Percentiles rank a stretch among this genome's conserved stretches.
Evolutionary conservation across 495 filamentous ascomycete species (phyloP).

Genomic region (Aspergillus olivimuriae): DNA sequence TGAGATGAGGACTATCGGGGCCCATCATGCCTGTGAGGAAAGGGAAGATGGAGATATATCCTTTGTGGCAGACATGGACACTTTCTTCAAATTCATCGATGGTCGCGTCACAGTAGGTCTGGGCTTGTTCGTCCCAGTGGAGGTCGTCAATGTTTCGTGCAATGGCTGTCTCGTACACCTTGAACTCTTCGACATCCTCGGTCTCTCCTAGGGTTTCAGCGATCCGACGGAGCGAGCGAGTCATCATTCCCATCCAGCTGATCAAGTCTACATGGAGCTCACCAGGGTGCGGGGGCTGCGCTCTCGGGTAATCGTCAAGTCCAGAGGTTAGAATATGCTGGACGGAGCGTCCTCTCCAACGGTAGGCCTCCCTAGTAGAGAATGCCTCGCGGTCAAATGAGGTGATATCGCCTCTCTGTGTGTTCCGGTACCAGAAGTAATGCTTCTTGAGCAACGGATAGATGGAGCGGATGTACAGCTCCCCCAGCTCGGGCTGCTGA

Average conservation of each 20-base stretch:
- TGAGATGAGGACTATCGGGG: slow-evolving; percentile 65
- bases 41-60: slow-evolving; percentile 91
- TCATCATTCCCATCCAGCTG: slow-evolving; percentile 96
- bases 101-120: slow-evolving; percentile 90
- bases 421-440: slow-evolving; percentile 90
- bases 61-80: slow-evolving; percentile 87
- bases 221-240: slow-evolving; percentile 69
- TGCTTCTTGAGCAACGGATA: slow-evolving; percentile 92
- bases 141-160: slow-evolving; percentile 85
- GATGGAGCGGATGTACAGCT: slow-evolving; percentile 68
- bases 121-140: slow-evolving; percentile 75
- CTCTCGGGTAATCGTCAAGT: slow-evolving; percentile 89
- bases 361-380: slow-evolving; percentile 83
- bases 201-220: slow-evolving; percentile 61
- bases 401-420: slow-evolving; percentile 85
- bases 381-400: slow-evolving; percentile 83
- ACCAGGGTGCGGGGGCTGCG: slow-evolving; percentile 94
- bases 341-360: slow-evolving; percentile 87
- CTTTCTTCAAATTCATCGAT: slow-evolving; percentile 95
- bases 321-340: slow-evolving; percentile 88
- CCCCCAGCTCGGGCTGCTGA: slow-evolving; percentile 58
- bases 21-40: slow-evolving; percentile 77
- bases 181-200: slow-evolving; percentile 68
- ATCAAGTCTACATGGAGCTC: slow-evolving; percentile 94
- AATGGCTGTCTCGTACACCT: slow-evolving; percentile 71